A percentile compares a stretch with the other conserved stretches of the same genome.
These are phyloP conservation scores for Mycena sp. DNA, from an alignment of 1,284 basidiomycete species.

Conservation along the genomic window DNA sequence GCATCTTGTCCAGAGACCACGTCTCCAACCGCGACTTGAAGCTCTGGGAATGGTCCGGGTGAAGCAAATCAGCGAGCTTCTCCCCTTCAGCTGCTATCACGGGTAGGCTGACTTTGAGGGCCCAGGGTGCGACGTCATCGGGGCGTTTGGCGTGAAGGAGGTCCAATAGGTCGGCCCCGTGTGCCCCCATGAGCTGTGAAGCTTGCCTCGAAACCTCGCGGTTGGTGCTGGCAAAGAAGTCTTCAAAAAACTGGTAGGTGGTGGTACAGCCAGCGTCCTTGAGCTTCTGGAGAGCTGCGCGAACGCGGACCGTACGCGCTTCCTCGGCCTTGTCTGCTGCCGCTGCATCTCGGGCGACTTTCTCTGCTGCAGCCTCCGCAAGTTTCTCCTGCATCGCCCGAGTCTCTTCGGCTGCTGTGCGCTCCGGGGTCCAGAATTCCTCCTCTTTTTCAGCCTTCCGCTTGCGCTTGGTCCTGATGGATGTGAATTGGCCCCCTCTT, in stretches of 20 bases:
- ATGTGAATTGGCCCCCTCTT: background rate
- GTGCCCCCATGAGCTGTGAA: constrained; percentile 3
- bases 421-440: background rate
- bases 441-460: background rate
- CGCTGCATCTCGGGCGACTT: background rate
- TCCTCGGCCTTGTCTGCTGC: background rate
- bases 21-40: constrained; percentile 3
- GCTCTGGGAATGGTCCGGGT: background rate
- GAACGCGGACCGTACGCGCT: background rate
- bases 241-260: constrained; percentile 16
- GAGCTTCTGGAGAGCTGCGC: background rate
- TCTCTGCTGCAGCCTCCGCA: background rate
- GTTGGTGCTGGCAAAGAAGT: constrained; percentile 14
- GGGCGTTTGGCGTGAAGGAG: constrained; percentile 10
- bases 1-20: constrained; percentile 14
- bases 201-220: constrained; percentile 1
- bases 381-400: background rate
- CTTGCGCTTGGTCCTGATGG: background rate
- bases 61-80: constrained; percentile 1
- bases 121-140: constrained; percentile 10
- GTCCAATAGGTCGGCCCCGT: constrained; percentile 10
- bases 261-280: constrained; percentile 3
- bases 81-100: constrained; percentile 10
- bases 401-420: background rate
- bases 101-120: background rate